Percentiles rank a stretch among this genome's conserved stretches.
Conservation (phyloP, 306 rosid species). For the Vigna trinervia region DNA sequence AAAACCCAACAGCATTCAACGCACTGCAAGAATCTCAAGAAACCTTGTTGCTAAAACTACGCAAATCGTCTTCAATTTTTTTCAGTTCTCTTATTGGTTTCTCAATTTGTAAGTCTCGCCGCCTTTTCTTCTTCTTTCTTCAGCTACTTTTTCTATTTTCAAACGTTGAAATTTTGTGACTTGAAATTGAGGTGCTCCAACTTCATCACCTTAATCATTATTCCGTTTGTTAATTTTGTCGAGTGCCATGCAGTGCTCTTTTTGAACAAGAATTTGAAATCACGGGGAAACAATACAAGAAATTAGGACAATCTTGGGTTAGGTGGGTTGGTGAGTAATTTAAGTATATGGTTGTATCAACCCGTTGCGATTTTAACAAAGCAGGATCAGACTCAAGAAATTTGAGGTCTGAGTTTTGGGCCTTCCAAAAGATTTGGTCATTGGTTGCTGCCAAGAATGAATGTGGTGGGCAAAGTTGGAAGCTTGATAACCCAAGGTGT, state of each 20-base stretch:
- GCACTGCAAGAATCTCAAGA: slow-evolving; percentile 25
- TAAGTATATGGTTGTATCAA: slow-evolving; percentile 3
- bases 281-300: slow-evolving; percentile 33
- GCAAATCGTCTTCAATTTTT: not conserved
- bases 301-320: slow-evolving; percentile 33
- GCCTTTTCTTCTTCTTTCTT: not conserved
- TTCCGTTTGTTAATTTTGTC: slow-evolving; percentile 3
- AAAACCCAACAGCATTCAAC: slow-evolving; percentile 18
- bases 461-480: slow-evolving; percentile 90
- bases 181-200: not conserved
- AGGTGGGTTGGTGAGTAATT: slow-evolving; percentile 28
- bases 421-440: slow-evolving; percentile 30
- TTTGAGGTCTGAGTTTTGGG: slow-evolving; percentile 44
- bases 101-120: slow-evolving; percentile 52
- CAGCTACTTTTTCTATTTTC: not conserved
- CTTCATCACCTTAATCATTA: slow-evolving; percentile 1
- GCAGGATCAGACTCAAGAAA: slow-evolving; percentile 34
- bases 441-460: slow-evolving; percentile 58
- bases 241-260: slow-evolving; percentile 50
- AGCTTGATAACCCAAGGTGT: slow-evolving; percentile 88
- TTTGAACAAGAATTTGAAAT: slow-evolving; percentile 42
- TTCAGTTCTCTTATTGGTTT: slow-evolving; percentile 4
- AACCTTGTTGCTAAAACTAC: not conserved
- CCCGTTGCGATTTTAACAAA: slow-evolving; percentile 43
- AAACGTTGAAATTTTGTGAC: slow-evolving; percentile 10